These are phyloP conservation scores for Marasmius tenuissimus DNA, from an alignment of 1,284 basidiomycete genomes.

Conservation along the genomic window DNA sequence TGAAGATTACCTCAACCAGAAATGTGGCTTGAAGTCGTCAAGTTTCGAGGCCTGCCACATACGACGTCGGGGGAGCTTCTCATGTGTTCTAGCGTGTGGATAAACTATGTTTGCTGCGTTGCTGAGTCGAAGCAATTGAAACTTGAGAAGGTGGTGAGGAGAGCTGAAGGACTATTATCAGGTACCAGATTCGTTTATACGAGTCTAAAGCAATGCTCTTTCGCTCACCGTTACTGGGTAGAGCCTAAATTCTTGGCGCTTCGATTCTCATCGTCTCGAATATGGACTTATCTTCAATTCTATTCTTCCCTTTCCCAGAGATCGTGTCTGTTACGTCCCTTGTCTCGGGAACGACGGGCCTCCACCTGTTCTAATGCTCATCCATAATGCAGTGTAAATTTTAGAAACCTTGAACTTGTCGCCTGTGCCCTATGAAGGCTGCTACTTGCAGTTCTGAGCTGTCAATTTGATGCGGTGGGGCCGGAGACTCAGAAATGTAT, in stretches of 20 bases:
- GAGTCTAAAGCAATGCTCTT: background rate
- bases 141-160: background rate
- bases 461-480: no score
- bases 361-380: no score
- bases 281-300: no score
- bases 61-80: background rate
- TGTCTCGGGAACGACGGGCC: no score
- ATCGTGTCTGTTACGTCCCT: no score
- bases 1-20: background rate
- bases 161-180: background rate
- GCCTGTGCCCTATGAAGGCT: no score
- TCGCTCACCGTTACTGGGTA: background rate
- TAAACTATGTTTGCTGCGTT: background rate
- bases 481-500: no score
- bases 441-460: no score
- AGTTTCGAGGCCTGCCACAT: background rate
- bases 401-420: no score
- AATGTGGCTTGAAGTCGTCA: background rate
- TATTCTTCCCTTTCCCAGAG: no score
- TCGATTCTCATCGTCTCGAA: constrained; percentile 14
- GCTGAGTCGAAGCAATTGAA: background rate
- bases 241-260: background rate
- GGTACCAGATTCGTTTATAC: background rate
- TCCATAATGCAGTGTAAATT: no score
- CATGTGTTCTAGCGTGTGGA: background rate